A percentile compares a stretch with the other conserved stretches of the same genome.
phyloP scores from a whole-genome alignment of 2,329 filamentous ascomycete species.

The Fusarium sp. region DNA sequence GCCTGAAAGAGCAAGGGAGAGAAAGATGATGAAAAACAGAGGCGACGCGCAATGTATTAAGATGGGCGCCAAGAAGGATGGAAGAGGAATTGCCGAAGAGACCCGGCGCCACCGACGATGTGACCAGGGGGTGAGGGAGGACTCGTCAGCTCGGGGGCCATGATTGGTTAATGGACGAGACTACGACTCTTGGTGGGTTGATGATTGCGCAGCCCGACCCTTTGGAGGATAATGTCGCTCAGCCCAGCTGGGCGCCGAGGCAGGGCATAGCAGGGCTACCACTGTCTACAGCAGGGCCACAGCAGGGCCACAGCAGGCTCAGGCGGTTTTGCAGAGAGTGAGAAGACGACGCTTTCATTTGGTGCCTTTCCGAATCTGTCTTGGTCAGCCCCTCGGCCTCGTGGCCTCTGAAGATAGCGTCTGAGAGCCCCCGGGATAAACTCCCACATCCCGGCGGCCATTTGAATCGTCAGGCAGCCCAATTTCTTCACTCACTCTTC shows the following conservation, averaged over 20 bases:
- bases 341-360: neutral
- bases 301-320: constrained; percentile 10
- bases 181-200: constrained; percentile 13
- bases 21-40: neutral
- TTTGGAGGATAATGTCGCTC: constrained; percentile 14
- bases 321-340: constrained; percentile 18
- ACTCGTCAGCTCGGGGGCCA: constrained; percentile 50
- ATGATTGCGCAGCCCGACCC: constrained; percentile 37
- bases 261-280: neutral
- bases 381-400: constrained; percentile 1
- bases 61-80: constrained; percentile 24
- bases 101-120: constrained; percentile 21
- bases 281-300: neutral
- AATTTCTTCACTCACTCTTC: constrained; percentile 16
- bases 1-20: neutral
- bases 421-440: neutral
- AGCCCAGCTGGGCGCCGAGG: constrained; percentile 7
- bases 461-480: constrained; percentile 28
- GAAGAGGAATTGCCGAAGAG: constrained; percentile 33
- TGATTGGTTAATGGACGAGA: constrained; percentile 44
- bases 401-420: neutral
- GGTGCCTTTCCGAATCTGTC: neutral
- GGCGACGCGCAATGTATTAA: neutral
- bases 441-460: constrained; percentile 33
- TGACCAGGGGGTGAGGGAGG: constrained; percentile 35